Evolutionary conservation across 805 yeast genomes (phyloP).

Genomic region (Candida rishiriensis): DNA sequence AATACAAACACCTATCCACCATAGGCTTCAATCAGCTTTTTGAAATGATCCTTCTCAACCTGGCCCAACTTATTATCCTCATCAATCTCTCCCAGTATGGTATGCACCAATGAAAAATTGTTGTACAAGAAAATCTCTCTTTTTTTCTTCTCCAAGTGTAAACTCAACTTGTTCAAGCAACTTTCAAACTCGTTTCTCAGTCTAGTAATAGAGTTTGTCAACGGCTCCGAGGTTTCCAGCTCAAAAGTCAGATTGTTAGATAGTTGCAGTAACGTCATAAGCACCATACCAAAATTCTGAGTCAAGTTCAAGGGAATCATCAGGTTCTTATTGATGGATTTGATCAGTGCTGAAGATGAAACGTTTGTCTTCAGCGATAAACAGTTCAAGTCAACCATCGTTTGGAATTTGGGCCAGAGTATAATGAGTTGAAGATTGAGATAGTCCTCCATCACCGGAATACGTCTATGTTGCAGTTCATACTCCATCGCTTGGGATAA

Average conservation of each 20-base stretch:
- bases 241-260: slow-evolving; percentile 29
- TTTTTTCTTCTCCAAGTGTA: slow-evolving; percentile 37
- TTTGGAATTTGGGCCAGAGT: slow-evolving; percentile 86
- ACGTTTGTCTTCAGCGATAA: slow-evolving; percentile 54
- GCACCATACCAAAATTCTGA: slow-evolving; percentile 69
- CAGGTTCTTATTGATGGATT: slow-evolving; percentile 25
- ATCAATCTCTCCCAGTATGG: slow-evolving; percentile 42
- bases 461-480: slow-evolving; percentile 62
- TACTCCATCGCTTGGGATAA: slow-evolving; percentile 60
- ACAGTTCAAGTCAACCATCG: slow-evolving; percentile 71
- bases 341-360: slow-evolving; percentile 35
- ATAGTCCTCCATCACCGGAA: slow-evolving; percentile 70
- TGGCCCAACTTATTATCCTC: slow-evolving; percentile 23
- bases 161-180: slow-evolving; percentile 65
- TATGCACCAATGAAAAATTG: slow-evolving; percentile 61
- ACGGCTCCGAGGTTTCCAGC: slow-evolving; percentile 55
- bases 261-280: slow-evolving; percentile 67
- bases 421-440: slow-evolving; percentile 58
- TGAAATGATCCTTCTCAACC: slow-evolving; percentile 17
- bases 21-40: slow-evolving; percentile 19
- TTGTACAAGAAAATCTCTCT: slow-evolving; percentile 71
- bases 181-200: slow-evolving; percentile 78
- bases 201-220: slow-evolving; percentile 62
- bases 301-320: slow-evolving; percentile 61
- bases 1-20: too few species aligned